Conservation (phyloP, 78 protist genomes). For the Dictyostelium purpureum region DNA sequence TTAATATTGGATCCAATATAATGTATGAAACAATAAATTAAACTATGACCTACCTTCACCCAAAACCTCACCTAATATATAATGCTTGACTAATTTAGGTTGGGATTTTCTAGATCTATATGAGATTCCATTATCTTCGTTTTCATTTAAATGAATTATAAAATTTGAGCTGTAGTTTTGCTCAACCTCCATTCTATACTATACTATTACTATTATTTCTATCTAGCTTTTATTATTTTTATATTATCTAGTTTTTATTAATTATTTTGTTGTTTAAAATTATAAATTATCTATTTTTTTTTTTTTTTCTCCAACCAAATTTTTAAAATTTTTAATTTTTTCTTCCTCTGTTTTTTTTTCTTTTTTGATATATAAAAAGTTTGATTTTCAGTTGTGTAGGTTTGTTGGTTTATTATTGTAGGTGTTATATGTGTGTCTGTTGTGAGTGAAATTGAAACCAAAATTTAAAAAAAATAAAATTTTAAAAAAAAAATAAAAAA, state of each 20-base stretch:
- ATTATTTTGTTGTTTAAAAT: neutral
- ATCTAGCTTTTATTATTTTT: neutral
- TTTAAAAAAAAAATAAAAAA: neutral
- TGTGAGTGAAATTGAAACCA: neutral
- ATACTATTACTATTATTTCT: neutral
- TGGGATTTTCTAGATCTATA: constrained; percentile 1
- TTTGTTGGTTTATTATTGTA: neutral
- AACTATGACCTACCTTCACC: constrained; percentile 36
- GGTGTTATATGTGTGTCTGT: neutral
- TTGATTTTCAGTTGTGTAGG: neutral
- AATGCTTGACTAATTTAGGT: constrained; percentile 62
- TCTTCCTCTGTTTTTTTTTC: neutral
- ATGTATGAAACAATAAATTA: neutral
- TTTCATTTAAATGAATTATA: constrained; percentile 16
- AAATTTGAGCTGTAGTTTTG: constrained; percentile 1
- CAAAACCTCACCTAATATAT: constrained; percentile 50
- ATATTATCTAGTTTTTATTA: neutral
- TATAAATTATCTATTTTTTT: neutral
- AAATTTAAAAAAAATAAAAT: neutral
- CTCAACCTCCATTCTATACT: neutral
- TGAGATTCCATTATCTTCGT: constrained; percentile 37
- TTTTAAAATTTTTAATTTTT: neutral
- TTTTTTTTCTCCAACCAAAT: neutral
- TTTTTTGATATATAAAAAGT: too few relatives aligned
- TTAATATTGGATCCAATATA: neutral